Base-by-base conservation (phyloP, 257 asterid genomes). In the Salvia rosmarinus region DNA sequence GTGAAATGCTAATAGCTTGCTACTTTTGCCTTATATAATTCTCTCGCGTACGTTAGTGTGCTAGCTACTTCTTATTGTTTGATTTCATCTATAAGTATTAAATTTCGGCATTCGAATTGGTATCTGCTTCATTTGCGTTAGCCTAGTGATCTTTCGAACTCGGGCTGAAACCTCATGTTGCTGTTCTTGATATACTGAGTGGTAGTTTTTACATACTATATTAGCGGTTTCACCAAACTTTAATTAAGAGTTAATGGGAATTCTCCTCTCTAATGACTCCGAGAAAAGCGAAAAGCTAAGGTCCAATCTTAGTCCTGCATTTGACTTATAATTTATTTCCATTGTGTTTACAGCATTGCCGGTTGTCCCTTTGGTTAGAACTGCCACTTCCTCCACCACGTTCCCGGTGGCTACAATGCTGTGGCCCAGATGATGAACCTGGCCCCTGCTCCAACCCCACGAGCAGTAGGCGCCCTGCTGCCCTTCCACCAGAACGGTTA, bases 381-480 rank as follows among this genome's bases (percentile, higher is more conserved):
- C 68, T 93, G 98, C 78, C 98, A 93, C 81, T 93, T 90, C 80
- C 96, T 93, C 67, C 98, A 93, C 85, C 62, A 81, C 34, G 89
- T 89, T 17, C 96, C 95, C 5, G 97, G 98, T 55, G 98, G 97
- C 71, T 90, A 89, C 43, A 89, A 85, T 62, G 87, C 95, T 1
- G 96, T 90, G 61, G 87, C 98, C 73, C 96, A 90, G 66, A 77
- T 88, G 84, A 88, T 93, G 95, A 90, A 89, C 85, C 81, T 89
- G 43, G 75, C 81, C 50, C 96, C 96, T 2, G 78, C 90, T 37
- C 96, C 96, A 4, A 56, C 88, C 56, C 49, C 83, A 51, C 83
- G 89, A 72, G 50, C 83, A 34, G 67, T 62, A 49, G 60, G 84
- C 3, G 85, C 83, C 10, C 80, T 86, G 23, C 78, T 77, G 0